Evolutionary conservation across 2,329 filamentous ascomycete genomes (phyloP), one percentile per base, ranked within the genome.

Genomic region (Berkeleyomyces basicola): DNA sequence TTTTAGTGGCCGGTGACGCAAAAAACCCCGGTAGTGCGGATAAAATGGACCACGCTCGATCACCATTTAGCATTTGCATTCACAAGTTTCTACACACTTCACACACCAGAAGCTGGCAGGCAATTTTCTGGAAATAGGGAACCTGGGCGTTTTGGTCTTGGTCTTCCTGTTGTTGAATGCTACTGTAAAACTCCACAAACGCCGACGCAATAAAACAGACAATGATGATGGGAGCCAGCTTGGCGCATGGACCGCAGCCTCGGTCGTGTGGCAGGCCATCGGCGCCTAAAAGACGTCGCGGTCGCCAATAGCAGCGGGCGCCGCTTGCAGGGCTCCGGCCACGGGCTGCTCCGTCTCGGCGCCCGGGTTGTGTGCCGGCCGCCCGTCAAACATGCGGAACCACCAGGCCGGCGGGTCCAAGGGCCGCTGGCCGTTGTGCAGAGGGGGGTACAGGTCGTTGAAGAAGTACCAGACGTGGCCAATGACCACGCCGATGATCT

Each of bases 381-480:
- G 75, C n/a, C 79, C 76, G 67, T 85, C 90, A 70, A 96, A 96
- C 16, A 97, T 70, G 49, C 90, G 81, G 64, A 88, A 82, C 92
- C 92, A 99, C 85, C 89, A 96, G 64, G 77, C 76, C 0, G 93
- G 93, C 44, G 93, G 92, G 69, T 96, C 92, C 58, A 99, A 78
- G 0, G 93, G 93, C 63, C 88, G 81, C 60, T 87, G 85, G 16
- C 90, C 90, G 66, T 87, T 84, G 74, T 96, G 88, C 51, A 96
- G 81, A 2, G 90, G 88, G 3, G 93, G 93, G 73, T 96, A 99
- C 14, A 99, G 91, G 72, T 99, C 93, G 65, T 85, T 88, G 74
- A 97, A 96, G 76, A 96, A 99, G 74, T 97, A 99, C 87, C 91
- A 97, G 47, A 97, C 80, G 74, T 99, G 93, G 7, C 93, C 93